Base-by-base conservation (phyloP, 2,329 filamentous ascomycete species). In the Monosporascus sp. region DNA sequence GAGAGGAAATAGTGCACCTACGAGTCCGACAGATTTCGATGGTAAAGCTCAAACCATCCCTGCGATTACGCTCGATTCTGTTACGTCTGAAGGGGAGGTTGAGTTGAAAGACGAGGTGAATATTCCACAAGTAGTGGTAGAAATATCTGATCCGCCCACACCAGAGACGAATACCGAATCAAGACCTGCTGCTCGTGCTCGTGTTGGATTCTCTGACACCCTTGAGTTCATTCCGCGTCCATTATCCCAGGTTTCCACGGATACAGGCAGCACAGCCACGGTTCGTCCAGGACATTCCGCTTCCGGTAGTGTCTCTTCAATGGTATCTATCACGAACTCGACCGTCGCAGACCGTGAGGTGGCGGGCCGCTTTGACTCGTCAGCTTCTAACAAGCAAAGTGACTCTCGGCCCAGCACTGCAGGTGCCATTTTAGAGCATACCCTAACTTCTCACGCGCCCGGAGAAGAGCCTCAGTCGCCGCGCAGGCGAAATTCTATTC, bases 211-310 rank as follows among this genome's bases (percentile, higher is more conserved):
- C 65, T 91, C 89, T 1, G 91, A 95, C 58, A 88, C 84, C 11
- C 78, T 95, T 27, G 90, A 95, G 68, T 91, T 88, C 58, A 92
- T 92, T 61, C 88, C 88, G 5, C 83, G 90, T 11, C 91, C 92
- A 0, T 73, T 95, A 19, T 96, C 92, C 2, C 77, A 92, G 20
- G 85, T 95, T 16, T 96, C 91, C 1, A 92, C 86, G 20, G 91
- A 94, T 67, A 91, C 90, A 0, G 87, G 90, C 46, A 91, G 86
- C 65, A 94, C 88, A 3, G 74, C 84, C 51, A 91, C 89, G 1
- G 79, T 86, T 19, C 81, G 84, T 26, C 80, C 80, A 3, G 83
- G 84, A 5, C 90, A 93, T 67, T 90, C 86, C 2, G 79, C 90
- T 36, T 88, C 88, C 26, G 88, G 87, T 53, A 95, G 89, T 69